These are phyloP conservation scores for Dryadomyces quercivorus DNA, from an alignment of 2,329 filamentous ascomycete species.

Conservation along the genomic window DNA sequence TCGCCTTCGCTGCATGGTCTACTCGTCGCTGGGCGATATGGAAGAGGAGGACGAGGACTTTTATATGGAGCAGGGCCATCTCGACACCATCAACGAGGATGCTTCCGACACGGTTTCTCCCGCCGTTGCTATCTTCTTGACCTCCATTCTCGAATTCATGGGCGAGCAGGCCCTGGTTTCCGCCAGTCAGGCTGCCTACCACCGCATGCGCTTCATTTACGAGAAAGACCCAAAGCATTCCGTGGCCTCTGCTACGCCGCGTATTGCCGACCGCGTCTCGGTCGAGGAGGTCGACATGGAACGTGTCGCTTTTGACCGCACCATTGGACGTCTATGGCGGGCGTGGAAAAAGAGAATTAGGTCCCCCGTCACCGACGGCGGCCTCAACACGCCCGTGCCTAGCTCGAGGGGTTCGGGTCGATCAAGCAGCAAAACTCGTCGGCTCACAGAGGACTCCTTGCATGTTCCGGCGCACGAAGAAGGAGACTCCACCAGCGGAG, in stretches of 20 bases:
- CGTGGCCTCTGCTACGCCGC: slow-evolving; percentile 26
- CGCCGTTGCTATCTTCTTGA: slow-evolving; percentile 88
- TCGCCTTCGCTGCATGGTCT: slow-evolving; percentile 91
- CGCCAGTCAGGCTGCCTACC: slow-evolving; percentile 71
- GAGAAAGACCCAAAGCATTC: slow-evolving; percentile 47
- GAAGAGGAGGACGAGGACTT: slow-evolving; percentile 96
- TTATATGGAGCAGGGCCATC: slow-evolving; percentile 68
- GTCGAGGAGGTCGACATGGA: slow-evolving; percentile 90
- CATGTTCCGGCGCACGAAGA: background rate
- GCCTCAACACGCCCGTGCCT: slow-evolving; percentile 33
- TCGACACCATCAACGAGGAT: slow-evolving; percentile 46
- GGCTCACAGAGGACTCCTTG: slow-evolving; percentile 20
- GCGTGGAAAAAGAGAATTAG: slow-evolving; percentile 85
- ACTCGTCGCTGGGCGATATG: slow-evolving; percentile 89
- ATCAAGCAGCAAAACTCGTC: slow-evolving; percentile 19
- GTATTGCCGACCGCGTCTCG: slow-evolving; percentile 54
- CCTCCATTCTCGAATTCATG: slow-evolving; percentile 86
- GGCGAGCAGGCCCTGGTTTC: slow-evolving; percentile 85
- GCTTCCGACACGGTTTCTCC: slow-evolving; percentile 66
- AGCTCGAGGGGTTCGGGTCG: slow-evolving; percentile 34
- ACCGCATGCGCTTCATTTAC: slow-evolving; percentile 46
- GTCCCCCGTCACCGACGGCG: slow-evolving; percentile 34
- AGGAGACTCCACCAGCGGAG: background rate
- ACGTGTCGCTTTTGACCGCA: slow-evolving; percentile 78
- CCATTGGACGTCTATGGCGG: slow-evolving; percentile 81